These are phyloP conservation scores for Exophiala aquamarina DNA, from an alignment of 2,329 filamentous ascomycete species.

Conservation along the genomic window DNA sequence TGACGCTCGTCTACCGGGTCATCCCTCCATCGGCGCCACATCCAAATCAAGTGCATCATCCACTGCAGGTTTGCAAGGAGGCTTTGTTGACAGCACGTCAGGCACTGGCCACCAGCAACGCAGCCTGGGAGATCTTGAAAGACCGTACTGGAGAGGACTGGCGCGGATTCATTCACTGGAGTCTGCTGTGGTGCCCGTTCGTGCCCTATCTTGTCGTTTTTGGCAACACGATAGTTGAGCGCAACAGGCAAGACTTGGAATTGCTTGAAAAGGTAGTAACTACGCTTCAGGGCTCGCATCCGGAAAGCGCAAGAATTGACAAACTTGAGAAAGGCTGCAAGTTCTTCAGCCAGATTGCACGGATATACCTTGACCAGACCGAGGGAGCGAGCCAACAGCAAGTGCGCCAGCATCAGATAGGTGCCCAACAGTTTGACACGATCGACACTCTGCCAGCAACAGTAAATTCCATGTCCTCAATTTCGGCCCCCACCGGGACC, in stretches of 20 bases:
- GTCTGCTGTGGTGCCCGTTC: constrained; percentile 58
- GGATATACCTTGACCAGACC: constrained; percentile 10
- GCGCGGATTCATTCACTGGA: constrained; percentile 38
- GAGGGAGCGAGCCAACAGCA: not conserved
- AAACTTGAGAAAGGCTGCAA: constrained; percentile 21
- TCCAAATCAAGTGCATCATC: constrained; percentile 29
- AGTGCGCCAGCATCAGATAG: not conserved
- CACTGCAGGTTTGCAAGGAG: constrained; percentile 48
- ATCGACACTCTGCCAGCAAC: not conserved
- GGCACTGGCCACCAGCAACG: constrained; percentile 37
- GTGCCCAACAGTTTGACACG: not conserved
- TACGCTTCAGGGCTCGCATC: constrained; percentile 17
- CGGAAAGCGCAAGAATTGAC: constrained; percentile 7
- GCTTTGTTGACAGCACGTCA: constrained; percentile 53
- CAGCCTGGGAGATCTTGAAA: constrained; percentile 13
- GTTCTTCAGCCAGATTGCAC: constrained; percentile 17
- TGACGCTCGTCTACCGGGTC: constrained; percentile 55
- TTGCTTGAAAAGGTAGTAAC: constrained; percentile 29
- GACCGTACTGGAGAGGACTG: constrained; percentile 24
- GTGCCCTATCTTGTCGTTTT: constrained; percentile 62
- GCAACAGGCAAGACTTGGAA: constrained; percentile 14
- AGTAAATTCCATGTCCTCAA: not conserved
- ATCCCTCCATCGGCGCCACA: constrained; percentile 43
- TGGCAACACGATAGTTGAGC: constrained; percentile 24
- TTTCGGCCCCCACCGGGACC: not conserved